Percentiles rank a stretch among this genome's conserved stretches.
Conservation (phyloP, 2,329 filamentous ascomycete genomes). For the Penicillium sp. region DNA sequence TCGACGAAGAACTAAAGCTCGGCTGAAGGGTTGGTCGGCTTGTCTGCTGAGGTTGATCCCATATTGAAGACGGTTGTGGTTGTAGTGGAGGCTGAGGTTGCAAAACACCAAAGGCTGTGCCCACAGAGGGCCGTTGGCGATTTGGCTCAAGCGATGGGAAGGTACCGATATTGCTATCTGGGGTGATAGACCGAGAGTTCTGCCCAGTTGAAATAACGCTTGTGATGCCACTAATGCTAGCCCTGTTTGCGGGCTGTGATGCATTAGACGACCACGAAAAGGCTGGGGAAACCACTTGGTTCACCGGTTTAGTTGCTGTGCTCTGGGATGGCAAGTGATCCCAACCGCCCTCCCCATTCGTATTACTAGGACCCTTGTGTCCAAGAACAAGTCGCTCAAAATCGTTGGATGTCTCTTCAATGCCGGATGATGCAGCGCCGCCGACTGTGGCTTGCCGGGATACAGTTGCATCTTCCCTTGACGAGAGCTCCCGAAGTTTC, state of each 20-base stretch:
- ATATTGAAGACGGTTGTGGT: conserved; percentile 16
- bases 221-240: conserved; percentile 15
- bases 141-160: conserved; percentile 47
- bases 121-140: conserved; percentile 28
- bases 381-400: conserved; percentile 91
- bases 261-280: conserved; percentile 43
- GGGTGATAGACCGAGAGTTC: conserved; percentile 47
- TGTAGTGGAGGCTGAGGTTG: conserved; percentile 21
- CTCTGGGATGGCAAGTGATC: conserved; percentile 28
- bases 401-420: conserved; percentile 61
- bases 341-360: conserved; percentile 29
- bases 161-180: conserved; percentile 46
- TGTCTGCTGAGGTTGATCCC: conserved; percentile 21
- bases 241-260: conserved; percentile 18
- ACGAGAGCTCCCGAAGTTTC: conserved; percentile 80
- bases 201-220: conserved; percentile 16
- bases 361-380: conserved; percentile 42
- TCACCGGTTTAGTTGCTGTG: conserved; percentile 24
- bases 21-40: conserved; percentile 3
- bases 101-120: conserved; percentile 20
- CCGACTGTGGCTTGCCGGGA: conserved; percentile 27
- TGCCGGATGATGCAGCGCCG: conserved; percentile 42
- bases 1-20: conserved; percentile 6
- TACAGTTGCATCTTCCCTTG: conserved; percentile 51
- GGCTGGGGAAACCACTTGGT: conserved; percentile 28